phyloP scores from a whole-genome alignment of 495 filamentous ascomycete species.

The Lindgomyces ingoldianus region DNA sequence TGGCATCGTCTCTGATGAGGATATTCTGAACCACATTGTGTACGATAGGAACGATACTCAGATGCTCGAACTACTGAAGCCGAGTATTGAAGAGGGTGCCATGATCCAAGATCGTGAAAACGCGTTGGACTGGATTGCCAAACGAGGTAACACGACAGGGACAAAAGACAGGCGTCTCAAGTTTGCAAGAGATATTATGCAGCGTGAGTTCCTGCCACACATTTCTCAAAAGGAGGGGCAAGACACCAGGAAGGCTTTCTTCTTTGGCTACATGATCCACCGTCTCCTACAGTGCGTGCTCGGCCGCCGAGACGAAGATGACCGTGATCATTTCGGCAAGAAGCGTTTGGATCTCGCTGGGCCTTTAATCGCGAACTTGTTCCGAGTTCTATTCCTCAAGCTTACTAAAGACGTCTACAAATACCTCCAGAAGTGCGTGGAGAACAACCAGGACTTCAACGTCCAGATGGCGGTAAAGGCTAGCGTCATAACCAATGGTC shows the following conservation, averaged over 20 bases:
- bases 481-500: constrained; percentile 83
- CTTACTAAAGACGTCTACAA: constrained; percentile 85
- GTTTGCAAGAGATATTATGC: constrained; percentile 88
- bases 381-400: constrained; percentile 82
- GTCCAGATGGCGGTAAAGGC: constrained; percentile 86
- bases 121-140: constrained; percentile 94
- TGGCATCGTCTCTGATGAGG: constrained; percentile 94
- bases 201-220: constrained; percentile 94
- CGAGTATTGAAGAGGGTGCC: constrained; percentile 93
- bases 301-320: constrained; percentile 87
- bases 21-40: constrained; percentile 96
- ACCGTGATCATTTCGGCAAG: constrained; percentile 98
- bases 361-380: constrained; percentile 88
- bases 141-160: constrained; percentile 75
- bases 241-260: constrained; percentile 95
- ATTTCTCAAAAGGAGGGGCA: constrained; percentile 96
- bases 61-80: constrained; percentile 96
- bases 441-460: constrained; percentile 83
- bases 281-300: constrained; percentile 87
- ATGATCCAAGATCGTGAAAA: constrained; percentile 94
- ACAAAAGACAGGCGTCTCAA: constrained; percentile 84
- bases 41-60: constrained; percentile 92
- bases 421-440: constrained; percentile 88
- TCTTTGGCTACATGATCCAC: constrained; percentile 98
- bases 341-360: constrained; percentile 96